Conservation (phyloP, 176 grass and related monocot species). For the Rhipidocladum racemiflorum region DNA sequence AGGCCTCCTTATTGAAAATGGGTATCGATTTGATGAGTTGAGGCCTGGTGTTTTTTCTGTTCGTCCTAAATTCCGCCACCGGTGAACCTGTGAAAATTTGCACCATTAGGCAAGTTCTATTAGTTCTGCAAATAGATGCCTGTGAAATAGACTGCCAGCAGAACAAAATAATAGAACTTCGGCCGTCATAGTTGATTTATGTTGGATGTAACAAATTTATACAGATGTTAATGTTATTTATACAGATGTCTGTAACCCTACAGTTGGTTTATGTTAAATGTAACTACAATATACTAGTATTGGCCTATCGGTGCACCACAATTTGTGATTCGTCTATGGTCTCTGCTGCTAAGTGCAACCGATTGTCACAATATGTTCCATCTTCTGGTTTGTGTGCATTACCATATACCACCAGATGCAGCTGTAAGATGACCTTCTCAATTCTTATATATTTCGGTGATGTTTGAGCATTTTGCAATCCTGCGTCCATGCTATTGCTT, state of each 20-base stretch:
- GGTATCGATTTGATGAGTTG: constrained; percentile 78
- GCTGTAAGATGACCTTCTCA: no score
- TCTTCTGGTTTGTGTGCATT: not conserved
- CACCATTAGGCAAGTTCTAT: not conserved
- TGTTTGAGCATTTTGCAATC: not conserved
- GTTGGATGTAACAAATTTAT: no score
- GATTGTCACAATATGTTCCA: not conserved
- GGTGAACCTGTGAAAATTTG: constrained; percentile 22
- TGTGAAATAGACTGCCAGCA: not conserved
- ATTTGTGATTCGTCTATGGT: not conserved
- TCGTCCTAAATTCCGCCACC: constrained; percentile 64
- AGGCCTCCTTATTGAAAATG: constrained; percentile 74
- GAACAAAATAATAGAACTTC: not conserved
- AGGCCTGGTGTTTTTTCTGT: constrained; percentile 69
- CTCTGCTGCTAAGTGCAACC: not conserved
- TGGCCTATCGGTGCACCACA: not conserved
- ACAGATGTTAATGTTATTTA: no score
- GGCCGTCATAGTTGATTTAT: not conserved
- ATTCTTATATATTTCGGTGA: not conserved
- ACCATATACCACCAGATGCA: no score
- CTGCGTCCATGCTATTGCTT: not conserved
- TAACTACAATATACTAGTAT: not conserved
- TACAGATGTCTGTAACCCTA: no score
- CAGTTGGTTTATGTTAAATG: not conserved
- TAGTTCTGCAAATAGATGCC: not conserved